A percentile compares a stretch with the other conserved stretches of the same genome.
These are phyloP conservation scores for Russula emetica DNA, from an alignment of 768 basidiomycete species.

Conservation along the genomic window DNA sequence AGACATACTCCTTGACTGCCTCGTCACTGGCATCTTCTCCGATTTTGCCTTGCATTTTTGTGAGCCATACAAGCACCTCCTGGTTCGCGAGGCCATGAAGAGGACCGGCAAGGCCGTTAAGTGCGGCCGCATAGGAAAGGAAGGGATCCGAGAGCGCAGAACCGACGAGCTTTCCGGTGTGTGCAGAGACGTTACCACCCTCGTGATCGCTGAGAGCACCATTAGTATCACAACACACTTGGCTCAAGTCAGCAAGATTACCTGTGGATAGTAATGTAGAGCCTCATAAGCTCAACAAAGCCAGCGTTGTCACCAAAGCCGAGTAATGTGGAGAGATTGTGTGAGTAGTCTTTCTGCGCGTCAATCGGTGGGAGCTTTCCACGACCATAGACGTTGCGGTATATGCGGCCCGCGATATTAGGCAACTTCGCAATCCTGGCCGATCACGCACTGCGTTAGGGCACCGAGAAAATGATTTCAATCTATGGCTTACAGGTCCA, in stretches of 20 bases:
- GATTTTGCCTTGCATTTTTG: constrained; percentile 87
- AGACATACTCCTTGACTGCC: constrained; percentile 88
- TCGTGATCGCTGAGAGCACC: constrained; percentile 73
- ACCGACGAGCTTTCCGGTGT: constrained; percentile 89
- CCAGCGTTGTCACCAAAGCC: constrained; percentile 84
- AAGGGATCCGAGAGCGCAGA: constrained; percentile 97
- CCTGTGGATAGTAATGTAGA: constrained; percentile 98
- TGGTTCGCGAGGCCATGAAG: constrained; percentile 97
- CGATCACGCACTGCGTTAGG: neutral
- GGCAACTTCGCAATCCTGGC: constrained; percentile 91
- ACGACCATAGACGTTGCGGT: constrained; percentile 79
- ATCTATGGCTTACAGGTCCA: constrained; percentile 61
- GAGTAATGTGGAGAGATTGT: constrained; percentile 84
- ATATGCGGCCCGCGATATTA: constrained; percentile 91
- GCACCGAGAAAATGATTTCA: neutral
- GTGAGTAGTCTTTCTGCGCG: constrained; percentile 77
- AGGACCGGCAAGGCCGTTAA: constrained; percentile 95
- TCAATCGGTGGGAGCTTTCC: constrained; percentile 89
- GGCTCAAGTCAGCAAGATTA: constrained; percentile 29
- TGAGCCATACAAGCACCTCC: constrained; percentile 92
- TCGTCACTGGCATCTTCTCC: constrained; percentile 84
- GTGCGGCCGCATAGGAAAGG: constrained; percentile 86
- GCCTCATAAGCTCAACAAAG: constrained; percentile 90
- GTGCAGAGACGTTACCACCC: constrained; percentile 96
- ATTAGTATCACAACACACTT: neutral